Evolutionary conservation across 495 filamentous ascomycete species (phyloP).

Genomic region (Rhypophila decipiens): DNA sequence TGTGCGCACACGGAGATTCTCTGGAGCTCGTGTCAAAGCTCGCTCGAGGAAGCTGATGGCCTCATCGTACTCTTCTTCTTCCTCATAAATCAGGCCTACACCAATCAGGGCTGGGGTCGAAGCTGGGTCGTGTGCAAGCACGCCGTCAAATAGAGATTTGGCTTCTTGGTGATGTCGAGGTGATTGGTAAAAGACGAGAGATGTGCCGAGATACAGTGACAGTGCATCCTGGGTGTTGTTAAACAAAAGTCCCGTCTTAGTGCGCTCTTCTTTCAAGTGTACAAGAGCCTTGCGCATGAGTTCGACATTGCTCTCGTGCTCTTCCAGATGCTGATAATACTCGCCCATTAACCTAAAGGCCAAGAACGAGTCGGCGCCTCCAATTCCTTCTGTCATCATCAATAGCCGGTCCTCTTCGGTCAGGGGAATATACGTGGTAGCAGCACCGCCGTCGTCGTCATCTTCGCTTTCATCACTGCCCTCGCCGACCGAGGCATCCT

Average conservation of each 20-base stretch:
- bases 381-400: constrained; percentile 77
- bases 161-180: constrained; percentile 88
- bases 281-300: constrained; percentile 64
- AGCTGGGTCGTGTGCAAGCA: constrained; percentile 62
- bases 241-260: constrained; percentile 59
- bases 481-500: constrained; percentile 15
- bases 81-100: constrained; percentile 83
- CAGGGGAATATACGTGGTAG: constrained; percentile 43
- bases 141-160: constrained; percentile 68
- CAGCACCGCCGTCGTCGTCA: constrained; percentile 44
- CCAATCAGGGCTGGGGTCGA: constrained; percentile 81
- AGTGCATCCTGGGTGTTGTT: constrained; percentile 64
- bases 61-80: constrained; percentile 76
- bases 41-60: constrained; percentile 72
- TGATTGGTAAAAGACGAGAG: constrained; percentile 78
- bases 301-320: constrained; percentile 79
- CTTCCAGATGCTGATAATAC: constrained; percentile 78
- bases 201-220: constrained; percentile 69
- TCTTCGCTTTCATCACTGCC: constrained; percentile 41
- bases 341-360: constrained; percentile 80
- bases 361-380: constrained; percentile 66
- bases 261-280: constrained; percentile 51
- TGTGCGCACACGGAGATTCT: constrained; percentile 67
- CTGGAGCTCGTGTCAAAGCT: constrained; percentile 62
- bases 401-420: constrained; percentile 67